Base-by-base conservation (phyloP, 1,284 basidiomycete species). In the Agroathelia rolfsii region DNA sequence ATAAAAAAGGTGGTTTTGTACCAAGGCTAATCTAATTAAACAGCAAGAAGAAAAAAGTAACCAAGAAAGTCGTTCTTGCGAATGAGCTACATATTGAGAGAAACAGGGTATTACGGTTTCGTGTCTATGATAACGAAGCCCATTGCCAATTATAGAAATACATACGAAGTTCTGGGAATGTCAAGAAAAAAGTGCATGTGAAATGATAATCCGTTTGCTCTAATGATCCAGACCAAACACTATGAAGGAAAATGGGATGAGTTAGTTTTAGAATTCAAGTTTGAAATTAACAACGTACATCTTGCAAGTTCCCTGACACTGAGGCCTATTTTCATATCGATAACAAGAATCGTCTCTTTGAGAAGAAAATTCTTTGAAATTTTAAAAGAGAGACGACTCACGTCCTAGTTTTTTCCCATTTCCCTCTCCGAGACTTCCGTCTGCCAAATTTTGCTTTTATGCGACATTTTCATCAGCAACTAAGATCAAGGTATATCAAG, bases 391-490 rank as follows among this genome's bases (percentile, higher is more conserved):
- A 39, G 26, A 48, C 41, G 10, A 69, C 72, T 55, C 51, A 67
- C 67, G 56, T 30, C 65, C 64, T 29, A 73, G 59, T 49, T 72
- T 74, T 54, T 67, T 65, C 13, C 63, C 72, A 5, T 46, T 58
- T 10, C 73, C 71, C 53, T 77, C 73, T 7, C 73, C 73, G 27
- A 77, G 57, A 41, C 66, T 66, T 3, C 71, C 69, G 43, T 76
- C 73, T 3, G 73, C 72, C 9, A 76, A 60, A 19, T 51, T 57
- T 58, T 66, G 57, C 61, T 65, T 45, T 52, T 46, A 35, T 10
- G 42, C 28, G 28, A 12, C 25, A 35, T 22, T 13, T n/a, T n/a
- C n/a, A n/a, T 30, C 15, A 32, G 15, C 25, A 34, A 20, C 8
- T 20, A 5, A 25, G 30, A 15, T 24, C 17, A 16, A 23, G 3